A percentile compares a stretch with the other conserved stretches of the same genome.
Conservation (phyloP, 2,329 filamentous ascomycete species). For the Colletotrichum gigasporum region DNA sequence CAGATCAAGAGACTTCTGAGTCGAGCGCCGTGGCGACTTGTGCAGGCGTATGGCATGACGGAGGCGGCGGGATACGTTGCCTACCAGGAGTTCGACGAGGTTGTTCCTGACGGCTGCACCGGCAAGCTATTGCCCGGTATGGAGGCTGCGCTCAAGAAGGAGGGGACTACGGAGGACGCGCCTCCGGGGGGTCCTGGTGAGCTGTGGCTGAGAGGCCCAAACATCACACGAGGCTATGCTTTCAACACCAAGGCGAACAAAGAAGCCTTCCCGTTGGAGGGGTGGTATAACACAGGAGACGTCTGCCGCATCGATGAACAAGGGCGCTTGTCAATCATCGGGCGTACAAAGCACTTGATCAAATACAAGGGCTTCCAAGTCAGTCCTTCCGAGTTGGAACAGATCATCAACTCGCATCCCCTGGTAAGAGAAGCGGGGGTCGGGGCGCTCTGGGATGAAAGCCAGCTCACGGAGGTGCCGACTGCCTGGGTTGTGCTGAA, state of each 20-base stretch:
- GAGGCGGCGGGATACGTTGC: conserved; percentile 54
- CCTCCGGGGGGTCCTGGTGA: conserved; percentile 49
- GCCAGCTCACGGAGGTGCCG: conserved; percentile 48
- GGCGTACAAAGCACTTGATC: conserved; percentile 51
- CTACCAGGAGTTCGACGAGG: conserved; percentile 46
- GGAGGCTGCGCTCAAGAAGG: conserved; percentile 49
- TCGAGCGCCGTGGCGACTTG: conserved; percentile 47
- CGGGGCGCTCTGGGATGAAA: conserved; percentile 46
- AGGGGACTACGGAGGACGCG: conserved; percentile 46
- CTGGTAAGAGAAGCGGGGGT: conserved; percentile 47
- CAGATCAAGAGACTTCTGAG: conserved; percentile 42
- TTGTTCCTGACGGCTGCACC: conserved; percentile 42
- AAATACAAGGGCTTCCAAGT: conserved; percentile 55
- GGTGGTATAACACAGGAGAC: conserved; percentile 58
- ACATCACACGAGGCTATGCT: conserved; percentile 53
- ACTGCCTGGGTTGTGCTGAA: conserved; percentile 48
- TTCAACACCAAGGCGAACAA: conserved; percentile 49
- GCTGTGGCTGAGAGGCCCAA: conserved; percentile 53
- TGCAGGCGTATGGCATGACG: conserved; percentile 57
- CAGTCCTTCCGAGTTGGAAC: conserved; percentile 47
- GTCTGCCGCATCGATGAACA: conserved; percentile 47
- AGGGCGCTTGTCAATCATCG: conserved; percentile 46
- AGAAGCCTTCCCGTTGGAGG: conserved; percentile 45
- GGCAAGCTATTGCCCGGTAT: conserved; percentile 49
- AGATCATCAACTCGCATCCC: conserved; percentile 46